Evolutionary conservation across 352 stramenopile species (phyloP).

Genomic region (Globisporangium cederbergense): DNA sequence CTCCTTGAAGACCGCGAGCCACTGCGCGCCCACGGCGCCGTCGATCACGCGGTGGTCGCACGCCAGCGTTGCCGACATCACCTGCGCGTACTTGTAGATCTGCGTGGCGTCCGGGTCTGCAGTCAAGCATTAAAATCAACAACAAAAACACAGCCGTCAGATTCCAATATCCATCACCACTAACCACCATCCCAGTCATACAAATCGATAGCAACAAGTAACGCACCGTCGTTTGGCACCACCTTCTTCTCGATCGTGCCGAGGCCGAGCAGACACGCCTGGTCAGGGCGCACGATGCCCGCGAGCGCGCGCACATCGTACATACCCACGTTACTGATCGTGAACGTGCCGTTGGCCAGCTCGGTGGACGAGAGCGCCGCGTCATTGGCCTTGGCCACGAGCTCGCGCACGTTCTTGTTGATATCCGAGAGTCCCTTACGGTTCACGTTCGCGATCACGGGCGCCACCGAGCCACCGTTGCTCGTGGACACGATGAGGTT

Average conservation of each 20-base stretch:
- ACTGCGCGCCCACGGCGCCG: conserved; percentile 95
- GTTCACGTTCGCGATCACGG: conserved; percentile 93
- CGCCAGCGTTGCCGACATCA: conserved; percentile 95
- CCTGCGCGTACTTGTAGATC: conserved; percentile 88
- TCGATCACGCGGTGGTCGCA: conserved; percentile 98
- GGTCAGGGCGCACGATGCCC: conserved; percentile 91
- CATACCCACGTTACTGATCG: conserved; percentile 96
- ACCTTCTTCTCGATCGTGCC: conserved; percentile 95
- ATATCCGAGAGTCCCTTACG: conserved; percentile 89
- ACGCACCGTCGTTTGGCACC: conserved; percentile 81
- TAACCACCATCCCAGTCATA: background rate
- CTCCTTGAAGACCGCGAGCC: conserved; percentile 95
- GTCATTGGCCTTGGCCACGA: conserved; percentile 49
- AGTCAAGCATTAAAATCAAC: conserved; percentile 13
- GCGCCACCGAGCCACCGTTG: conserved; percentile 91
- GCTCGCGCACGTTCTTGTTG: conserved; percentile 74
- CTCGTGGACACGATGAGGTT: conserved; percentile 86
- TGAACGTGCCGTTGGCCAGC: conserved; percentile 92
- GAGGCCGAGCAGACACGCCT: conserved; percentile 92
- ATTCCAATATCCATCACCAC: background rate
- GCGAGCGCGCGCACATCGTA: conserved; percentile 94
- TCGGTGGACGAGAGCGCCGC: conserved; percentile 39
- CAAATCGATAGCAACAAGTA: background rate
- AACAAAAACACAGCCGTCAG: conserved; percentile 19
- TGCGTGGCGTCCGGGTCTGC: conserved; percentile 67